Conservation (phyloP, 2,329 filamentous ascomycete genomes). For the Trichoderma simmonsii region DNA sequence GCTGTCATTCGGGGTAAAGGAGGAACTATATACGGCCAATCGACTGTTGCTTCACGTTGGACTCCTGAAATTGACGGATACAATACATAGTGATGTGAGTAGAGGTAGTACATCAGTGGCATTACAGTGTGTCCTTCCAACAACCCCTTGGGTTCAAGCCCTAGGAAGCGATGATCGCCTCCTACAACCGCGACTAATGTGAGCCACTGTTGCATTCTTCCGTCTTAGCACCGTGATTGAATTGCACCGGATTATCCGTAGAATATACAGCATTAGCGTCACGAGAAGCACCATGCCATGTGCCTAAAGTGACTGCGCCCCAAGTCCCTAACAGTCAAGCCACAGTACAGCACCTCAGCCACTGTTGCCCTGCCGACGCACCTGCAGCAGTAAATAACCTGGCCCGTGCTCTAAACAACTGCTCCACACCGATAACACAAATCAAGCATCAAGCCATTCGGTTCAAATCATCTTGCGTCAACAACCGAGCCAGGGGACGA, state of each 20-base stretch:
- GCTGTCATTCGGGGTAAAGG: not conserved
- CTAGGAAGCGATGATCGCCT: not conserved
- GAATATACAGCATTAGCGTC: not conserved
- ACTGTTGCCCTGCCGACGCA: constrained; percentile 16
- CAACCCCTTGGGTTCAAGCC: not conserved
- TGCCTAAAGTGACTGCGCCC: not conserved
- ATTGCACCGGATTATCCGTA: not conserved
- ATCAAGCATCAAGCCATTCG: constrained; percentile 1
- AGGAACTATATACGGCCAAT: not conserved
- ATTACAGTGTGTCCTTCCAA: not conserved
- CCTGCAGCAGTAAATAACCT: constrained; percentile 7
- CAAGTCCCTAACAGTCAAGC: not conserved
- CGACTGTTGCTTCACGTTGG: not conserved
- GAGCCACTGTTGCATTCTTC: not conserved
- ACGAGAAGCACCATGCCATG: too few relatives aligned
- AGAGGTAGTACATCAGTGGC: not conserved
- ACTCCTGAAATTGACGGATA: not conserved
- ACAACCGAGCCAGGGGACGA: constrained; percentile 3
- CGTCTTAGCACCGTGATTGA: not conserved
- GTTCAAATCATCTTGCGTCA: constrained; percentile 9
- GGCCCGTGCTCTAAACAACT: not conserved
- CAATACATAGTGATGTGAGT: not conserved
- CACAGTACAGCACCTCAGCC: not conserved
- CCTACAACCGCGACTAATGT: not conserved
- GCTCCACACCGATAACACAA: constrained; percentile 19